Evolutionary conservation across 2,329 filamentous ascomycete genomes (phyloP), one percentile per base, ranked within the genome.

Genomic region (Clarireedia monteithiana): DNA sequence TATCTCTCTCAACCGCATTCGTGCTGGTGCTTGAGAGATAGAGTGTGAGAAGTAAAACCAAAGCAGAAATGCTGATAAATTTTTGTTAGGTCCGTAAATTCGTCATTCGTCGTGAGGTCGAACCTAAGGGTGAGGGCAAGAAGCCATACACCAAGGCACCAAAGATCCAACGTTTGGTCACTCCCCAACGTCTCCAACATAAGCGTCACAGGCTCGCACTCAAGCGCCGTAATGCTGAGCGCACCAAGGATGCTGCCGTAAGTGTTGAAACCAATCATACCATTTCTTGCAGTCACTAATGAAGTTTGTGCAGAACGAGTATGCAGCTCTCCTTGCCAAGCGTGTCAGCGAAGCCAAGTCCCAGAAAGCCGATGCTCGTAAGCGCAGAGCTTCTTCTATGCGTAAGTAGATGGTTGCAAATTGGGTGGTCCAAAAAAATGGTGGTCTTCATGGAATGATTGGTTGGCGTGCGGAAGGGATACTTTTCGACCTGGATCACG

Each of bases 71-170:
- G 62, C 65, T 68, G 63, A 68, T 60, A 59, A 60, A 62, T 56
- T 60, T 58, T 50, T 62, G 50, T 59, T 81, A 92, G 88, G 88
- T 94, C 79, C 92, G 94, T 83, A 96, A 97, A 83, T 99, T 96
- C 82, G 94, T 99, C 78, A 97, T 99, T 73, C 94, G 94, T 76
- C 94, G 94, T 77, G 94, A 97, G 78, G 86, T 99, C 72, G 85
- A 91, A 81, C 89, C 90, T 75, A 95, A 95, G 88, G 88, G 86
- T 74, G 94, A 97, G 84, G 92, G 91, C 80, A 95, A 94, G 82
- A 88, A 89, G 81, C 79, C 91, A 71, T 97, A 97, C 87, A 96
- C 92, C 88, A 99, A 99, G 89, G 94, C 94, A 71, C 94, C 94
- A 77, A 95, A 92, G 85, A 99, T 99, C 81, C 94, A 99, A 86